Conservation (phyloP, 495 filamentous ascomycete genomes). For the Penicillium antarcticum region DNA sequence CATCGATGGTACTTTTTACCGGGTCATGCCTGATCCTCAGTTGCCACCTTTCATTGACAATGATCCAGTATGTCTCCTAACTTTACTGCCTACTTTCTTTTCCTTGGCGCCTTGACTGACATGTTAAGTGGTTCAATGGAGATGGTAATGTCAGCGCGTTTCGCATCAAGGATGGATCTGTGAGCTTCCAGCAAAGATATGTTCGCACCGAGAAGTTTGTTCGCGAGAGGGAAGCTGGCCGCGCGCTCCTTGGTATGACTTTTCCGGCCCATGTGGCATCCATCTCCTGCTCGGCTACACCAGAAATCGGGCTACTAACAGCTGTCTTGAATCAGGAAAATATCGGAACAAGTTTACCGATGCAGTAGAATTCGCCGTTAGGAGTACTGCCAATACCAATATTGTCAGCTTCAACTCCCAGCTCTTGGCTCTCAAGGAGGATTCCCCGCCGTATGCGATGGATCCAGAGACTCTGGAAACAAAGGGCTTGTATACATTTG, state of each 20-base stretch:
- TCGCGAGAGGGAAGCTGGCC: too few species aligned
- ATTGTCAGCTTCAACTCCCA: constrained; percentile 49
- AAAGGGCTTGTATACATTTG: constrained; percentile 51
- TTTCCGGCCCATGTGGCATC: too few species aligned
- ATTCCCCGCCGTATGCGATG: constrained; percentile 53
- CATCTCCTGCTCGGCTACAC: too few species aligned
- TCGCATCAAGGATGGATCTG: constrained; percentile 45
- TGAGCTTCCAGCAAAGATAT: constrained; percentile 50
- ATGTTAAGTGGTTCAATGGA: constrained; percentile 19
- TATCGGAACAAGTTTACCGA: constrained; percentile 58
- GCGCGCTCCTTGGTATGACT: too few species aligned
- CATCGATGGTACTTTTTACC: constrained; percentile 28
- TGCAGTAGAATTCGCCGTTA: constrained; percentile 43
- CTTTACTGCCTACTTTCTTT: too few species aligned
- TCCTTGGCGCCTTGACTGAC: too few species aligned
- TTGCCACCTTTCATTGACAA: constrained; percentile 22
- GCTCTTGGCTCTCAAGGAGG: constrained; percentile 54
- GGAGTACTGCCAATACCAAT: constrained; percentile 54
- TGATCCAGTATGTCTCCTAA: too few species aligned
- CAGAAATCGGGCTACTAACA: too few species aligned
- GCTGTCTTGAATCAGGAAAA: constrained; percentile 41
- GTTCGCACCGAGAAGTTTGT: constrained; percentile 53
- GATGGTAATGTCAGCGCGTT: constrained; percentile 51
- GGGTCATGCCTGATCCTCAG: constrained; percentile 29
- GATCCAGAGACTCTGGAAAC: constrained; percentile 55